Base-by-base conservation (phyloP, 2,329 filamentous ascomycete species). In the Aspergillus awamori region DNA sequence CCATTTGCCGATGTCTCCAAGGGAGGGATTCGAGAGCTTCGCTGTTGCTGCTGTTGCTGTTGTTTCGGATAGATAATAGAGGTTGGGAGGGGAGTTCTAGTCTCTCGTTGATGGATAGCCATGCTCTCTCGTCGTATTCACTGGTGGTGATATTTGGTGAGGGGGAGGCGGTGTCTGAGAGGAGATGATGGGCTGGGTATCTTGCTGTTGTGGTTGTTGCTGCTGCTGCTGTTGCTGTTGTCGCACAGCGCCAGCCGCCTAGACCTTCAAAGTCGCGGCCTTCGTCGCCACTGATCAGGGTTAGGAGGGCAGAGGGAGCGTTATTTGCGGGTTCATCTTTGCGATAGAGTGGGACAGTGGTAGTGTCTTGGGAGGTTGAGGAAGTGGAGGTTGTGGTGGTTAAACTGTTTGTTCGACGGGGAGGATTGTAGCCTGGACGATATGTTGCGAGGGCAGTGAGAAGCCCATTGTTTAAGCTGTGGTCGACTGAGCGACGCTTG, bases 211-310 rank as follows among this genome's bases (percentile, higher is more conserved):
- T 36, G 33, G 33, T 13, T 13, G 33, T 2, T 36, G 33, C 4
- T 36, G 11, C 11, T 15, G 30, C 4, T 36, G 33, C 11, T 13
- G 11, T 5, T 36, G 33, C 5, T 13, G 33, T 36, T 10, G 33
- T 36, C 11, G 61, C 62, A 61, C 59, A 69, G 38, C 75, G 69
- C 77, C 77, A 80, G 22, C 78, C 78, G 8, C 78, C 78, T 5
- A 80, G 70, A 3, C 78, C 77, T 69, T 80, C 78, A 59, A 79
- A 80, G 63, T 80, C 78, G n/a, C 77, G 74, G 51, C 72, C 67
- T 22, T 70, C 69, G 53, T 77, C 72, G 2, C 71, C 72, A 59
- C 71, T 74, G 45, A 75, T 68, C 17, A 74, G 63, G 47, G 65
- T 63, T 11, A 66, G 66, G 39, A 74, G 70, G 36, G 63, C 55